These are phyloP conservation scores for Pythium phragmiticola DNA, from an alignment of 352 stramenopile genomes.

Conservation along the genomic window DNA sequence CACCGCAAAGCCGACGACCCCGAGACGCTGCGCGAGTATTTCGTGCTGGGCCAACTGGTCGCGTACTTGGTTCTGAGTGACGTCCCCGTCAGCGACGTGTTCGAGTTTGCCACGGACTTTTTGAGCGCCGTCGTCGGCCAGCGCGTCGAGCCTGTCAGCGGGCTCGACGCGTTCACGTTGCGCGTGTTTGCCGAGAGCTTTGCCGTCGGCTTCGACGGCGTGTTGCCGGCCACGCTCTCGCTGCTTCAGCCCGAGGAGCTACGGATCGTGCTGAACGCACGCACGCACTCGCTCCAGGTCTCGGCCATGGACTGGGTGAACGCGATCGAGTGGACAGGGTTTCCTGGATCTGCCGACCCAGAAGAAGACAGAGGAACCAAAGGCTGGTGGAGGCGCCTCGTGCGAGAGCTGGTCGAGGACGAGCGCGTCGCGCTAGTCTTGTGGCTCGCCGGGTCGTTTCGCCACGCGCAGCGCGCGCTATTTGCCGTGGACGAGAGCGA, in stretches of 20 bases:
- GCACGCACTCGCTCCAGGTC: constrained; percentile 10
- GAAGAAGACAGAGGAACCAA: constrained; percentile 1
- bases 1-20: constrained; percentile 8
- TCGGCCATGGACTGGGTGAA: constrained; percentile 6
- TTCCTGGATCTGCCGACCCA: background rate
- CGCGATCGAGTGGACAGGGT: constrained; percentile 20
- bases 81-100: constrained; percentile 44
- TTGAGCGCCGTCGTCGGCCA: constrained; percentile 39
- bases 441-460: constrained; percentile 49
- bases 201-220: constrained; percentile 49
- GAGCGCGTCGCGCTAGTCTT: constrained; percentile 60
- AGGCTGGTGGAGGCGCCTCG: constrained; percentile 46
- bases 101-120: constrained; percentile 59
- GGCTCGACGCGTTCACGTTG: background rate
- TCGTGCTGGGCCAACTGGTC: constrained; percentile 59
- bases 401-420: constrained; percentile 54
- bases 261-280: constrained; percentile 46
- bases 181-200: constrained; percentile 35
- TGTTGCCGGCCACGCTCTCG: constrained; percentile 49
- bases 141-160: background rate
- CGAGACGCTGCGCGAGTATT: constrained; percentile 43
- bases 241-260: constrained; percentile 54
- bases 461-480: constrained; percentile 43
- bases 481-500: constrained; percentile 27
- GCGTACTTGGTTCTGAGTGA: constrained; percentile 56